Evolutionary conservation across 83 land plant species (phyloP).

Genomic region (Picea abies): DNA sequence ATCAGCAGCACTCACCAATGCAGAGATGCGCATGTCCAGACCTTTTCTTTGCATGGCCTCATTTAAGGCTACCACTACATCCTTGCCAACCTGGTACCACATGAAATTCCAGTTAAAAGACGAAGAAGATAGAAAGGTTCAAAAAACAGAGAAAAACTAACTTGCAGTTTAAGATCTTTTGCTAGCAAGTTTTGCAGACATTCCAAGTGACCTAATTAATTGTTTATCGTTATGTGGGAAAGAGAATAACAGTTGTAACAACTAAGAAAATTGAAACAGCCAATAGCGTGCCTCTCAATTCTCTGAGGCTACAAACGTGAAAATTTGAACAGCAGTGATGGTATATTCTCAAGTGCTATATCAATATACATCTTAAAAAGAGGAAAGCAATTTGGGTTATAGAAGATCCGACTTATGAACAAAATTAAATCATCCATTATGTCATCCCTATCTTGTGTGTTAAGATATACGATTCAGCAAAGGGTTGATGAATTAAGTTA

Average conservation of each 20-base stretch:
- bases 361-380: background rate
- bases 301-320: background rate
- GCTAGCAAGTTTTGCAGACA: background rate
- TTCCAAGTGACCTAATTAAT: background rate
- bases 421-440: slow-evolving; percentile 1
- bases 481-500: too few species aligned
- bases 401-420: background rate
- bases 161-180: background rate
- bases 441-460: too few species aligned
- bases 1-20: slow-evolving; percentile 55
- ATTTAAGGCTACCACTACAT: slow-evolving; percentile 70
- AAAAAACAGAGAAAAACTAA: background rate
- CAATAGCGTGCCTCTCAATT: background rate
- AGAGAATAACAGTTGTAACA: too few species aligned
- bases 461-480: too few species aligned
- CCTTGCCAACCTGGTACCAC: slow-evolving; percentile 78
- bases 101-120: background rate
- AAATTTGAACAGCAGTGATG: background rate
- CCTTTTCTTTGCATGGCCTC: slow-evolving; percentile 76
- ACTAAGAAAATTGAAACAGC: background rate
- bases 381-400: background rate
- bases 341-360: background rate
- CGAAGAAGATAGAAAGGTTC: too few species aligned
- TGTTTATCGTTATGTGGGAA: too few species aligned
- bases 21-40: slow-evolving; percentile 80